A percentile compares a stretch with the other conserved stretches of the same genome.
phyloP scores from a whole-genome alignment of 2,329 filamentous ascomycete genomes.

The Colletotrichum tropicale region DNA sequence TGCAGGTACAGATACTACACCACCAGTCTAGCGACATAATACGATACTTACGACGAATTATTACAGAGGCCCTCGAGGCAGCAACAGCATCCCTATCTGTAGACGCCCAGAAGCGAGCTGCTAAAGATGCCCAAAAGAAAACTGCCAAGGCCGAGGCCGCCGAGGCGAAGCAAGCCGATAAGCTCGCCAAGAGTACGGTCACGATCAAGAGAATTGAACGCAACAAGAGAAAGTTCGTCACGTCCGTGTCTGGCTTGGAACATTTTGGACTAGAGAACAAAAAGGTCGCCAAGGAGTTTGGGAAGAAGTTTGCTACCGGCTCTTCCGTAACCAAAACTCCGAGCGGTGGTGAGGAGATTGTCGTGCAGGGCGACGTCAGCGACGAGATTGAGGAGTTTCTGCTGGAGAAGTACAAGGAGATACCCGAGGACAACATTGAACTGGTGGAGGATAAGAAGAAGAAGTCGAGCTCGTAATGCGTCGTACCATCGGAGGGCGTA shows the following conservation, averaged over 20 bases:
- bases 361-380: constrained; percentile 95
- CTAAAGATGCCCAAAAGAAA: constrained; percentile 97
- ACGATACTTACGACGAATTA: neutral
- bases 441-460: constrained; percentile 97
- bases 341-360: constrained; percentile 91
- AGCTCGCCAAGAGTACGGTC: constrained; percentile 81
- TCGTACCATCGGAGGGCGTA: neutral
- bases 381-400: constrained; percentile 94
- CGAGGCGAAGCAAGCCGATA: constrained; percentile 82
- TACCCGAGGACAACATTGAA: constrained; percentile 96
- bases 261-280: constrained; percentile 92
- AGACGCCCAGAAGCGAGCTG: constrained; percentile 91
- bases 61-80: constrained; percentile 76
- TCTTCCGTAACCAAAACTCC: constrained; percentile 89
- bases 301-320: constrained; percentile 98
- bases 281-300: constrained; percentile 94
- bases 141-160: constrained; percentile 89
- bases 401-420: constrained; percentile 83
- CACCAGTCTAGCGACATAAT: neutral
- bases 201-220: constrained; percentile 96
- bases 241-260: constrained; percentile 88
- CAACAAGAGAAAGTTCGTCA: constrained; percentile 98
- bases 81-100: constrained; percentile 86
- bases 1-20: constrained; percentile 61
- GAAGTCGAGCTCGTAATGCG: constrained; percentile 38